Conservation (phyloP, 352 stramenopile species). For the Phytopythium helicoides region DNA sequence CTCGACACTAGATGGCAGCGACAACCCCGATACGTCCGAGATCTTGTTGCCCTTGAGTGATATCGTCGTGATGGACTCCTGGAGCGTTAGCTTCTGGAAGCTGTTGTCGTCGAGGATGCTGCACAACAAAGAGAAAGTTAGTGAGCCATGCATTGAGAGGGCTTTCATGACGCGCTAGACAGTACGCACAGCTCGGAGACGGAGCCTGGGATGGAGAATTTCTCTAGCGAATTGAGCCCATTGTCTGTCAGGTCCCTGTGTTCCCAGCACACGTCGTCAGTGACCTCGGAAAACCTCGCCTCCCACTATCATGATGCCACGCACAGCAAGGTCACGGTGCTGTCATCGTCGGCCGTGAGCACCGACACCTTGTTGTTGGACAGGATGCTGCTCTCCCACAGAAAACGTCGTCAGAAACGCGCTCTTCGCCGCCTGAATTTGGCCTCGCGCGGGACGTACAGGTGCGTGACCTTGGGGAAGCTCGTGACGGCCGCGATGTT, state of each 20-base stretch:
- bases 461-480: not conserved
- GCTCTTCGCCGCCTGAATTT: not conserved
- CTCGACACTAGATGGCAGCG: constrained; percentile 7
- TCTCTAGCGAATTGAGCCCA: not conserved
- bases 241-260: constrained; percentile 1
- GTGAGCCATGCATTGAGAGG: too few relatives aligned
- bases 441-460: not conserved
- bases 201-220: constrained; percentile 1
- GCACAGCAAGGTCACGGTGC: constrained; percentile 3
- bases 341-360: not conserved
- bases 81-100: constrained; percentile 1
- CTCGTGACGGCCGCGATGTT: constrained; percentile 5
- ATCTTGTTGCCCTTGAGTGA: constrained; percentile 4
- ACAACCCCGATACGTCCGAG: not conserved
- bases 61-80: not conserved
- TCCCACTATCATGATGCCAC: not conserved
- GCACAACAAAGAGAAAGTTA: too few relatives aligned
- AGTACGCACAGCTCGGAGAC: not conserved
- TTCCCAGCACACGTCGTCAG: not conserved
- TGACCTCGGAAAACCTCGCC: not conserved
- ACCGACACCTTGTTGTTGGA: not conserved
- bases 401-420: not conserved
- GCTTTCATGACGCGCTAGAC: too few relatives aligned
- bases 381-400: constrained; percentile 3
- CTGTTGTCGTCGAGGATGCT: constrained; percentile 7